Conservation (phyloP, 208 protist species). For the Leishmania arabica region DNA sequence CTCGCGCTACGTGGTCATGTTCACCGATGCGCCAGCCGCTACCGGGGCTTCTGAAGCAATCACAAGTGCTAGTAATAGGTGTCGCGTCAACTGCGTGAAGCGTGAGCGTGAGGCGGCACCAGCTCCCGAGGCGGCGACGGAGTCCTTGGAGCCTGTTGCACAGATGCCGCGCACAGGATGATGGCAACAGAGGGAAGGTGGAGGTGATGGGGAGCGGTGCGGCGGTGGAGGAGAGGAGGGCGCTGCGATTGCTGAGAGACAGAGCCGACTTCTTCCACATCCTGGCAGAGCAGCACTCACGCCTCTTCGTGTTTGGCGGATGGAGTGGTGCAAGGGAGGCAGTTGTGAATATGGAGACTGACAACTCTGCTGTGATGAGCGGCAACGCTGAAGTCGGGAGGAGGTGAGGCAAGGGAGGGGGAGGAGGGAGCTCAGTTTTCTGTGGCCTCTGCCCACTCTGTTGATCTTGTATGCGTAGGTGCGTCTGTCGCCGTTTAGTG, state of each 20-base stretch:
- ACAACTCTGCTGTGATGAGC: not conserved
- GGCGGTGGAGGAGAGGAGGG: too few relatives aligned
- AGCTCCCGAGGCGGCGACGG: constrained; percentile 10
- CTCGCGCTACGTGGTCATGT: constrained; percentile 66
- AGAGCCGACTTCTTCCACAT: not conserved
- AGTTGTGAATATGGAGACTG: not conserved
- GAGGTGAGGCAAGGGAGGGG: not conserved
- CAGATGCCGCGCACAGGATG: constrained; percentile 12
- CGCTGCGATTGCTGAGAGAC: not conserved
- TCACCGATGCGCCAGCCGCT: constrained; percentile 32
- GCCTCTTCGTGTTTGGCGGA: not conserved
- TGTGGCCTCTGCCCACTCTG: not conserved
- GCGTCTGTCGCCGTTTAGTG: not conserved
- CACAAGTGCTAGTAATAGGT: not conserved
- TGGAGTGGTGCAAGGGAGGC: not conserved
- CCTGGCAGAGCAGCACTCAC: not conserved
- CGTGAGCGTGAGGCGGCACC: constrained; percentile 15
- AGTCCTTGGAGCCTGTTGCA: not conserved
- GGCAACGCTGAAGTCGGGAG: not conserved
- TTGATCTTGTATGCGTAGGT: not conserved
- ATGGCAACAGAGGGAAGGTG: not conserved
- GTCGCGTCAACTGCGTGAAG: constrained; percentile 12
- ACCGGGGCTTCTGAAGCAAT: not conserved
- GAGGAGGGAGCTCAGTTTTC: not conserved
- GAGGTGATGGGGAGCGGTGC: not conserved